These are phyloP conservation scores for Dissophora globulifera DNA, from an alignment of 192 early-diverging fungal genomes.

Conservation along the genomic window DNA sequence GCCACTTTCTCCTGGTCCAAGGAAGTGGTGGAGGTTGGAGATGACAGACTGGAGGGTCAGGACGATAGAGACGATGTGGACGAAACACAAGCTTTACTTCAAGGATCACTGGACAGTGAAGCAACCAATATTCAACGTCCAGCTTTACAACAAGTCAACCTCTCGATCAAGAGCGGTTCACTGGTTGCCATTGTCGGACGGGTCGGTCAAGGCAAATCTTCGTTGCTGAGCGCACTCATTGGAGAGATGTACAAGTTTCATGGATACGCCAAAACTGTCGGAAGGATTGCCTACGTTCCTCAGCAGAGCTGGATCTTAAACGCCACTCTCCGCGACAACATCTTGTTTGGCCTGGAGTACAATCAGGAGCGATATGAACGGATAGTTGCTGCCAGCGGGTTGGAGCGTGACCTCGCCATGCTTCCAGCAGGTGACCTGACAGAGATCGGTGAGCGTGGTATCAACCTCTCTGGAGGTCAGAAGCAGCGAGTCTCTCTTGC, in stretches of 20 bases:
- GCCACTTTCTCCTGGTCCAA: conserved; percentile 10
- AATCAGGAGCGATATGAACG: conserved; percentile 11
- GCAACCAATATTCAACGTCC: too few species aligned
- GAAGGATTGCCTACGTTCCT: conserved; percentile 67
- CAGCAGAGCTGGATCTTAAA: conserved; percentile 59
- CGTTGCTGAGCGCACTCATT: conserved; percentile 73
- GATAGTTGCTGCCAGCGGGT: conserved; percentile 15
- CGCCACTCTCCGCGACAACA: conserved; percentile 37
- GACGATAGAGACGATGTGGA: conserved; percentile 2
- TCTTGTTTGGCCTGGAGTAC: conserved; percentile 52
- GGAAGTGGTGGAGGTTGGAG: background rate
- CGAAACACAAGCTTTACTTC: conserved; percentile 8
- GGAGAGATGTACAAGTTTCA: conserved; percentile 81
- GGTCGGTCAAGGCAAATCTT: conserved; percentile 84
- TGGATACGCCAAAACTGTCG: conserved; percentile 66
- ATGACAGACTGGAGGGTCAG: background rate
- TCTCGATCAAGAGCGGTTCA: conserved; percentile 48
- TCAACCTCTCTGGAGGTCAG: conserved; percentile 74
- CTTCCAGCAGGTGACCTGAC: conserved; percentile 52
- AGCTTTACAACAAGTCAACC: too few species aligned
- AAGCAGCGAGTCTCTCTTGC: conserved; percentile 83
- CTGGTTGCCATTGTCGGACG: conserved; percentile 70
- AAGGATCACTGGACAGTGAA: too few species aligned
- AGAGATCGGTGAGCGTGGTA: conserved; percentile 74
- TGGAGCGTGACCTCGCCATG: conserved; percentile 20